A percentile compares a stretch with the other conserved stretches of the same genome.
Evolutionary conservation across 2,329 filamentous ascomycete species (phyloP).

Genomic region (Penicillium sp.): DNA sequence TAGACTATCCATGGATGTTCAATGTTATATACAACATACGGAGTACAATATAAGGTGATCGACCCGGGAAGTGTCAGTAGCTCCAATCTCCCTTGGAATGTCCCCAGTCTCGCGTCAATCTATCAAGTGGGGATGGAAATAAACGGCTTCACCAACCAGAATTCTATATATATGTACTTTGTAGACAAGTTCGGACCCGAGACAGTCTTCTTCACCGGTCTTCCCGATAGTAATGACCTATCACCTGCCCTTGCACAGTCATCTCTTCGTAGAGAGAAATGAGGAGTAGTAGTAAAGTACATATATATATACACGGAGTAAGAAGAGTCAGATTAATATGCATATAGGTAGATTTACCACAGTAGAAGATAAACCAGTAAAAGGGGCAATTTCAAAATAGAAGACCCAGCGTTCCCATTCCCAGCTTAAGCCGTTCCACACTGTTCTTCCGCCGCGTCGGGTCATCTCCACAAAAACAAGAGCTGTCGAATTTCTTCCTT

Average conservation of each 20-base stretch:
- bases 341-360: background rate
- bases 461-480: constrained; percentile 21
- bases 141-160: constrained; percentile 16
- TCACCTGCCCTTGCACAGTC: constrained; percentile 6
- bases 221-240: constrained; percentile 11
- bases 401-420: constrained; percentile 3
- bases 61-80: constrained; percentile 3
- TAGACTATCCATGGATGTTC: too few species aligned
- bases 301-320: background rate
- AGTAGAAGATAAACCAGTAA: background rate
- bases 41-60: background rate
- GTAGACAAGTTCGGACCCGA: background rate
- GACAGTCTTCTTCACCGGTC: constrained; percentile 3
- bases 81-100: constrained; percentile 8
- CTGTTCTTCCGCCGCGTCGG: constrained; percentile 14
- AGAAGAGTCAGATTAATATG: background rate
- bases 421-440: background rate
- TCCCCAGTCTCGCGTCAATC: constrained; percentile 14
- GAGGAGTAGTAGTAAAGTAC: background rate
- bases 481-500: constrained; percentile 12
- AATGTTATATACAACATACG: too few species aligned
- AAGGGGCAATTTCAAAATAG: background rate
- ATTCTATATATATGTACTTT: background rate
- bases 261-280: background rate
- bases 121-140: constrained; percentile 12